Base-by-base conservation (phyloP, 352 stramenopile species). In the Phytophthora brassicae region DNA sequence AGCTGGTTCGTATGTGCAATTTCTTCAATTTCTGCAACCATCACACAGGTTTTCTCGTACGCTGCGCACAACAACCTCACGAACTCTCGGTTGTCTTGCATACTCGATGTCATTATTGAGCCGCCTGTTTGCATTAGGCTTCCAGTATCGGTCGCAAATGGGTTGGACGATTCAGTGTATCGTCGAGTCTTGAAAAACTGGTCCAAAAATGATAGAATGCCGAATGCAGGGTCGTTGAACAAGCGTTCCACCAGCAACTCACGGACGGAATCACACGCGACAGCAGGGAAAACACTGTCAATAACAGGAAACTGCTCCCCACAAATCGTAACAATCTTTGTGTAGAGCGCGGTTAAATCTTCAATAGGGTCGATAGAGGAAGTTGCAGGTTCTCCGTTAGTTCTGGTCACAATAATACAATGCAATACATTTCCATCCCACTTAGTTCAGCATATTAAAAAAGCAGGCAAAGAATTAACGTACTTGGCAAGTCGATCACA, bases 201-300 rank as follows among this genome's bases (percentile, higher is more conserved):
- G 29, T 94, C 85, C 19, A 94, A 52, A 42, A 86, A 89, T 6
- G 81, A 90, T 43, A 89, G 78, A 49, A 94, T 79, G 0, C 85
- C 85, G 9, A 92, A 94, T 2, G 76, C 85, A 28, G 85, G 85
- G 44, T 94, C 85, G 28, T 91, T 89, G 42, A 88, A 92, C 19
- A 94, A 53, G 2, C 85, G 61, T 48, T 91, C 83, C 14, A 94
- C 51, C 9, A 94, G 65, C 6, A 88, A 46, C 46, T 94, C 85
- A 0, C 81, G 79, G 6, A 83, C 74, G 14, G 72, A 86, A 16
- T 76, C 75, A 39, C 62, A 75, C 4, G 69, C 48, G 14, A 50
- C 43, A 1, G 68, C 8, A 33, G 84, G 79, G 52, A 94, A 94
- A 0, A 91, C 79, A 29, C 52, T 63, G 28, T 75, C 54, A 54